These are phyloP conservation scores for Colletotrichum truncatum DNA, from an alignment of 2,329 filamentous ascomycete species.

Conservation along the genomic window DNA sequence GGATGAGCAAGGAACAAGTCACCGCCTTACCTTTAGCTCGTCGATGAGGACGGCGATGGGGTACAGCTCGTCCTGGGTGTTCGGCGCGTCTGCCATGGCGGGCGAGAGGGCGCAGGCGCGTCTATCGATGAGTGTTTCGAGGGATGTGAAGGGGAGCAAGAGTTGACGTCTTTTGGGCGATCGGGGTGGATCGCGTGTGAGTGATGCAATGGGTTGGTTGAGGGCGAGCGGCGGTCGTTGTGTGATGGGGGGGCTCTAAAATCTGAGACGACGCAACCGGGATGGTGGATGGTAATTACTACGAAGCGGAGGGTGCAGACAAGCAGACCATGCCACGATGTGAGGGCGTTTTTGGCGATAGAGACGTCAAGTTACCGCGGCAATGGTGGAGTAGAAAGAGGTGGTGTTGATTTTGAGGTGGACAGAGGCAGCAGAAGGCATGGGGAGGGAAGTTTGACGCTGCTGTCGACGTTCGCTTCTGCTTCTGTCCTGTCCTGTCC, in stretches of 20 bases:
- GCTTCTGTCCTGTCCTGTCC: constrained; percentile 4
- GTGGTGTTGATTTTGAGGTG: constrained; percentile 27
- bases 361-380: constrained; percentile 19
- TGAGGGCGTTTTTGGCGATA: constrained; percentile 20
- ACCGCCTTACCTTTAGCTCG: constrained; percentile 86
- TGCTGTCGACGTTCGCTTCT: constrained; percentile 26
- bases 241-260: constrained; percentile 30
- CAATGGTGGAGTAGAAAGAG: constrained; percentile 19
- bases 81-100: constrained; percentile 88
- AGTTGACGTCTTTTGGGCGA: constrained; percentile 30
- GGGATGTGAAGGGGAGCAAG: constrained; percentile 11
- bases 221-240: constrained; percentile 29
- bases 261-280: constrained; percentile 31
- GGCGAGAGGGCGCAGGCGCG: constrained; percentile 46
- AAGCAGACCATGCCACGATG: constrained; percentile 30
- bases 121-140: constrained; percentile 32
- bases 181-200: constrained; percentile 38
- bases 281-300: constrained; percentile 21
- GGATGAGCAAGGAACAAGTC: constrained; percentile 20
- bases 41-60: constrained; percentile 99
- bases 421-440: constrained; percentile 20
- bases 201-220: constrained; percentile 39
- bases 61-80: constrained; percentile 98
- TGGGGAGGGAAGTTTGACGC: constrained; percentile 30
- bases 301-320: constrained; percentile 17